Evolutionary conservation across 306 rosid genomes (phyloP).

Genomic region (Dalbergia oliveri): DNA sequence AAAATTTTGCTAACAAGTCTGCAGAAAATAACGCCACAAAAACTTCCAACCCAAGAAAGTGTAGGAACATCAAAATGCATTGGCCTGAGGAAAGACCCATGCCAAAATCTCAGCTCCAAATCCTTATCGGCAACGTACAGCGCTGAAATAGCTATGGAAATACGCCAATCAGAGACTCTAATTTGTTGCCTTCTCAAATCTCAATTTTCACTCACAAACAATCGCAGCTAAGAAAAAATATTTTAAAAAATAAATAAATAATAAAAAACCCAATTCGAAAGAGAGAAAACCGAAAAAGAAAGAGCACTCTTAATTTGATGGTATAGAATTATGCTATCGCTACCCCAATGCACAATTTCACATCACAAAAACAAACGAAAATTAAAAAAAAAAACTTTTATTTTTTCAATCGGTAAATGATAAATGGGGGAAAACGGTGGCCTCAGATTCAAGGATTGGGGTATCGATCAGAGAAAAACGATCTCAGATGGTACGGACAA

Average conservation of each 20-base stretch:
- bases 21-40: too few relatives aligned
- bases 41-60: neutral
- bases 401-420: neutral
- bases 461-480: constrained; percentile 47
- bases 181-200: constrained; percentile 74
- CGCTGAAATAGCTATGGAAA: constrained; percentile 66
- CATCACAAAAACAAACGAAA: neutral
- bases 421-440: neutral
- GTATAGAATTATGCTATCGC: constrained; percentile 26
- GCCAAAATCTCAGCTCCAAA: constrained; percentile 64
- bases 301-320: neutral
- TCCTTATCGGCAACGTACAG: constrained; percentile 85
- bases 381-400: neutral
- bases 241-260: too few relatives aligned
- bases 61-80: constrained; percentile 66
- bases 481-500: constrained; percentile 77
- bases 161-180: constrained; percentile 84
- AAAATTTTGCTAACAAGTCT: too few relatives aligned
- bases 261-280: neutral
- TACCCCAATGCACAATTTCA: constrained; percentile 14
- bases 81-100: constrained; percentile 43
- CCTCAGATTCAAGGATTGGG: constrained; percentile 51
- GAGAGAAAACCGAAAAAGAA: neutral
- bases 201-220: neutral
- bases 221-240: too few relatives aligned